Evolutionary conservation across 768 basidiomycete species (phyloP).

Genomic region (Lentinula boryana): DNA sequence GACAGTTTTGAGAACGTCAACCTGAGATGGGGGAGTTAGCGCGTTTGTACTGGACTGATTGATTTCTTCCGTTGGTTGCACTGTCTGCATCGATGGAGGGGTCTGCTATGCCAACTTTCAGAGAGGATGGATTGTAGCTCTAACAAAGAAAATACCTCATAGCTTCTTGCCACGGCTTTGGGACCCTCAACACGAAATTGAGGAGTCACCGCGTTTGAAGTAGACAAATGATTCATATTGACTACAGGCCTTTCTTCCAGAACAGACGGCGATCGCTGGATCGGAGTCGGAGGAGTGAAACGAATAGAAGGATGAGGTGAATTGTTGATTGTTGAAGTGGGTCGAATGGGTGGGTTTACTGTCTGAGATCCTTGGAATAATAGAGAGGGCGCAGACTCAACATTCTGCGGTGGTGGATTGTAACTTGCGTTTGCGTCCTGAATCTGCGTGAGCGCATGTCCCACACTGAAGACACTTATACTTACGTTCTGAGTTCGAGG

Average conservation of each 20-base stretch:
- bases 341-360: not conserved
- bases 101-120: too few species aligned
- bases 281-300: conserved; percentile 3
- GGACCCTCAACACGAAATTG: not conserved
- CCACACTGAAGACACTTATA: not conserved
- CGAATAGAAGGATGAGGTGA: conserved; percentile 2
- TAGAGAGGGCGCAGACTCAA: not conserved
- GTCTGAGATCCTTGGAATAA: conserved; percentile 1
- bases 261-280: conserved; percentile 2
- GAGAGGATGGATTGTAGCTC: not conserved
- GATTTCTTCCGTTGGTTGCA: not conserved
- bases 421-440: not conserved
- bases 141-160: not conserved
- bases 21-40: not conserved
- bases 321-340: not conserved
- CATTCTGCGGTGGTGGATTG: not conserved
- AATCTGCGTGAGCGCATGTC: not conserved
- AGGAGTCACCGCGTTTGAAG: not conserved
- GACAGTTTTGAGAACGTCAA: not conserved
- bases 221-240: not conserved
- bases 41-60: not conserved
- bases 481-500: not conserved
- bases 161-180: not conserved
- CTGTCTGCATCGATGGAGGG: too few species aligned
- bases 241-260: not conserved